A percentile compares a stretch with the other conserved stretches of the same genome.
phyloP scores from a whole-genome alignment of 306 rosid genomes.

The Morella rubra region DNA sequence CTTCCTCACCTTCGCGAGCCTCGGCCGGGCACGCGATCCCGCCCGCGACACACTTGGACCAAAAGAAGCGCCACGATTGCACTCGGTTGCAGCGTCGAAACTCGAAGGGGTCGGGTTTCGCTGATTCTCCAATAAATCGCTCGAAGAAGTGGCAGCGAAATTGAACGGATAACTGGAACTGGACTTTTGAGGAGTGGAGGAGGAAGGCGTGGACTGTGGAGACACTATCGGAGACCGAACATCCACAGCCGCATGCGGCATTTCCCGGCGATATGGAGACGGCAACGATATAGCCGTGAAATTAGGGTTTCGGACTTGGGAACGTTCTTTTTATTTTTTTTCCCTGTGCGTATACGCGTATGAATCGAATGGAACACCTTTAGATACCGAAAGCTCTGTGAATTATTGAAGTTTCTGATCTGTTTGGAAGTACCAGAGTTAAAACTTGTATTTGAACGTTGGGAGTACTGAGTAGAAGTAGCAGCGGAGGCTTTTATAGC shows the following conservation, averaged over 20 bases:
- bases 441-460: background rate
- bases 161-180: slow-evolving; percentile 24
- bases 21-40: slow-evolving; percentile 46
- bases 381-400: no score
- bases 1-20: slow-evolving; percentile 64
- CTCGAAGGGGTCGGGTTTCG: slow-evolving; percentile 28
- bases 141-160: slow-evolving; percentile 22
- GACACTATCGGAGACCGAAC: slow-evolving; percentile 43
- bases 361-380: background rate
- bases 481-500: no score
- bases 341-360: background rate
- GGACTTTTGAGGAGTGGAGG: slow-evolving; percentile 28
- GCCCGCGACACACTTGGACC: slow-evolving; percentile 14
- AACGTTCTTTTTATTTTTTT: background rate
- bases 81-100: slow-evolving; percentile 18
- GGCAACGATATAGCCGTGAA: background rate
- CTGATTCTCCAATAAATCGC: slow-evolving; percentile 25
- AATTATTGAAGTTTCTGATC: no score
- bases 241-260: slow-evolving; percentile 56
- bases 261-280: slow-evolving; percentile 16
- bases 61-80: slow-evolving; percentile 8
- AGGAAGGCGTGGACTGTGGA: slow-evolving; percentile 15
- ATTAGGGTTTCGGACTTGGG: slow-evolving; percentile 38
- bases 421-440: background rate
- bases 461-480: background rate